phyloP scores from a whole-genome alignment of 2,329 filamentous ascomycete genomes.

The Penicillium thymicola region DNA sequence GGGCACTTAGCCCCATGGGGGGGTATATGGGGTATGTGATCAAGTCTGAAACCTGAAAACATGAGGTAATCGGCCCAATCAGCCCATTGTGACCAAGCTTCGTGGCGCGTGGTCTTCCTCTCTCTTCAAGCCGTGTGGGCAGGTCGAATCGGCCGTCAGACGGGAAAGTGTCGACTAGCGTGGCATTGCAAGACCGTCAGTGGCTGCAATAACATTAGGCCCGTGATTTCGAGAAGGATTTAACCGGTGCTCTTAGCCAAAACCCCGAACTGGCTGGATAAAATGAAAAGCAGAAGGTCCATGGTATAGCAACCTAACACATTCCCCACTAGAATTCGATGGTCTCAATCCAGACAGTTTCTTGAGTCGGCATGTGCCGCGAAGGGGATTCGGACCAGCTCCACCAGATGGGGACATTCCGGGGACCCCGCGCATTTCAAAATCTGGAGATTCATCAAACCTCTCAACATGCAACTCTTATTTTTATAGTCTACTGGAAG shows the following conservation, averaged over 20 bases:
- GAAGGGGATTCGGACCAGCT: neutral
- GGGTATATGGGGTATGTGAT: neutral
- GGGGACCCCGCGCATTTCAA: conserved; percentile 2
- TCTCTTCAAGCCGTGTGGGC: neutral
- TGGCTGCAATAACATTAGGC: neutral
- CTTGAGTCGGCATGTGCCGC: neutral
- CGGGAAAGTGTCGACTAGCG: conserved; percentile 4
- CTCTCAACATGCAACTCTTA: too few species aligned
- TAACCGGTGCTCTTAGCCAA: conserved; percentile 2
- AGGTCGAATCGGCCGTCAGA: neutral
- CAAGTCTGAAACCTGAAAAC: neutral
- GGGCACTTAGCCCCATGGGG: conserved; percentile 7
- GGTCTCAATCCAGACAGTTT: neutral
- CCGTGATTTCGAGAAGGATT: neutral
- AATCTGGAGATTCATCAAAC: neutral
- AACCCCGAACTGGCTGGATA: neutral
- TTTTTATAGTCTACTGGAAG: neutral
- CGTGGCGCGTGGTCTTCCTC: neutral
- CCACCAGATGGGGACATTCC: conserved; percentile 1
- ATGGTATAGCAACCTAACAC: neutral
- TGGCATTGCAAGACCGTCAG: neutral
- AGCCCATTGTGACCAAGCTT: conserved; percentile 5
- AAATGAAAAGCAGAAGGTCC: neutral
- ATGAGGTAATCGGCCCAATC: conserved; percentile 1
- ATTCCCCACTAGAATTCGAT: neutral